phyloP scores from a whole-genome alignment of 2,329 filamentous ascomycete species.

The Cytospora piceicola region DNA sequence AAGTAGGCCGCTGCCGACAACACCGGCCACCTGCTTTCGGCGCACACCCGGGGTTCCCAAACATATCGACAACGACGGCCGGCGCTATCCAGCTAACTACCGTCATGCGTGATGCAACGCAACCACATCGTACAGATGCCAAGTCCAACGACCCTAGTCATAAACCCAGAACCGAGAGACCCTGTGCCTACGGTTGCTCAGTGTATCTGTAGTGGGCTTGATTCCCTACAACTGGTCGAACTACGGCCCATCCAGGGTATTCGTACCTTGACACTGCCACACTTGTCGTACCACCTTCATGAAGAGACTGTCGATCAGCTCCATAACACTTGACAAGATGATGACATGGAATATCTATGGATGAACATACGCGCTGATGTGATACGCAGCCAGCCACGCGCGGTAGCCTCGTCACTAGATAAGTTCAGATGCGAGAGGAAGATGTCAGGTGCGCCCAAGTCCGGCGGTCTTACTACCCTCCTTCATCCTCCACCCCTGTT shows the following conservation, averaged over 20 bases:
- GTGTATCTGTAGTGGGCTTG: neutral
- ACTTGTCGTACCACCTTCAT: neutral
- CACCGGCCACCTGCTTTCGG: neutral
- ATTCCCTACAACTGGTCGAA: neutral
- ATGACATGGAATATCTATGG: neutral
- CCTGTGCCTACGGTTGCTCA: neutral
- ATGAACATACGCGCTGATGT: neutral
- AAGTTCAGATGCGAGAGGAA: neutral
- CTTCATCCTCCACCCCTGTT: neutral
- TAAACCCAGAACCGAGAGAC: neutral
- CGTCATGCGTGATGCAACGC: neutral
- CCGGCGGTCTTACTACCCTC: conserved; percentile 1
- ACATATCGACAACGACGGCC: neutral
- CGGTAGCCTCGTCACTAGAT: neutral
- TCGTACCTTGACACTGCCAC: neutral
- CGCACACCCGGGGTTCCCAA: neutral
- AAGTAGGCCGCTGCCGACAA: neutral
- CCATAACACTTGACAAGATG: neutral
- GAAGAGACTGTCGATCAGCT: neutral
- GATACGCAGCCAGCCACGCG: neutral
- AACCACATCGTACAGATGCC: neutral
- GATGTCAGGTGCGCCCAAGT: conserved; percentile 8
- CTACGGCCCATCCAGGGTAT: neutral
- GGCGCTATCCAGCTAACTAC: neutral
- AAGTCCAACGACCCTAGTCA: neutral